Percentiles rank a stretch among this genome's conserved stretches.
These are phyloP conservation scores for Lactifluus echinatus DNA, from an alignment of 768 basidiomycete genomes.

Conservation along the genomic window DNA sequence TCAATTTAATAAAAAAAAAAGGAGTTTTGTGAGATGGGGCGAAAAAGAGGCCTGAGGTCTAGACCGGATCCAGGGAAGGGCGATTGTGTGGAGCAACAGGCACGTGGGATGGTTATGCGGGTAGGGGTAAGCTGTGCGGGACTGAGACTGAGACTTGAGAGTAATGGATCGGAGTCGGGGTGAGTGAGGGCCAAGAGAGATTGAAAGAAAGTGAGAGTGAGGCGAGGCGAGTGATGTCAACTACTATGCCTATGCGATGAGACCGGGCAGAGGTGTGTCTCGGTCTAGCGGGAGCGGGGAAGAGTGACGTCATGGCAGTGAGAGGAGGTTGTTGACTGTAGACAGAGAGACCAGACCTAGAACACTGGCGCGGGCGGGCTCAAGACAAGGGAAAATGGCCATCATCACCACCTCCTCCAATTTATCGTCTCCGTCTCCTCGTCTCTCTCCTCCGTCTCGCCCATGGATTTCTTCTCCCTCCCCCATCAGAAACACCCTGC, in stretches of 20 bases:
- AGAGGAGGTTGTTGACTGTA: too few relatives aligned
- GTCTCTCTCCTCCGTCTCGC: not conserved
- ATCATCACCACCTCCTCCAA: conserved; percentile 1
- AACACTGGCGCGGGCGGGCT: conserved; percentile 12
- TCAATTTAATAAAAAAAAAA: too few relatives aligned
- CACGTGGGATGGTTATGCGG: conserved; percentile 12
- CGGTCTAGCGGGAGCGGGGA: too few relatives aligned
- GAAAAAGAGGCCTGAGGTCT: not conserved
- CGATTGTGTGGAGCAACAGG: conserved; percentile 14
- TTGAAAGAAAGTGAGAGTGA: not conserved
- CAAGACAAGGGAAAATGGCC: not conserved
- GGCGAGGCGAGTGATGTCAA: not conserved
- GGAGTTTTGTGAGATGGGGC: too few relatives aligned
- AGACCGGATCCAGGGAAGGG: conserved; percentile 9
- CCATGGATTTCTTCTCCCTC: conserved; percentile 22
- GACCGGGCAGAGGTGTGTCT: too few relatives aligned
- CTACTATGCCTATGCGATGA: too few relatives aligned
- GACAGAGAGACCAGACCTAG: conserved; percentile 7
- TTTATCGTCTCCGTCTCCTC: not conserved
- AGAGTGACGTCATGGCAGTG: conserved; percentile 13
- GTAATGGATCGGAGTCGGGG: not conserved
- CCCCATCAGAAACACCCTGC: conserved; percentile 8
- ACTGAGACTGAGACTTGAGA: conserved; percentile 11
- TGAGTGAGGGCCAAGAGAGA: not conserved
- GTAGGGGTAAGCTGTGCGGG: conserved; percentile 2